Percentiles rank a stretch among this genome's conserved stretches.
These are phyloP conservation scores for Amoeboaphelidium protococcarum DNA, from an alignment of 371 early-diverging fungal genomes.

Conservation along the genomic window DNA sequence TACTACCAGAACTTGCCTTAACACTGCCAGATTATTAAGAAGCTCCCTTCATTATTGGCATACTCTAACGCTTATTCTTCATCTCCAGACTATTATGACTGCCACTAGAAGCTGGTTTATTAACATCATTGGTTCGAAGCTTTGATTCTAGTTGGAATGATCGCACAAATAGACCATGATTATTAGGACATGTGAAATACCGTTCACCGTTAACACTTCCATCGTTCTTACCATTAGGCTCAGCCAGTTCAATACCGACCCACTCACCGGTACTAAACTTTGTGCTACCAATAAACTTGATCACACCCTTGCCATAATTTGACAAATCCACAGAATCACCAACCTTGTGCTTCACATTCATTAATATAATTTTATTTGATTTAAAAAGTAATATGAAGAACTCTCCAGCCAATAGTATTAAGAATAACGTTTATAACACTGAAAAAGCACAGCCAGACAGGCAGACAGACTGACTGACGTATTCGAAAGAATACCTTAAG, in stretches of 20 bases:
- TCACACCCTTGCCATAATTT: too few relatives aligned
- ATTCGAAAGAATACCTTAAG: too few relatives aligned
- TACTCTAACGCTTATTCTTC: not conserved
- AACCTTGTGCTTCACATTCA: too few relatives aligned
- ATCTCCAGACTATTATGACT: not conserved
- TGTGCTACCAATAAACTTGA: too few relatives aligned
- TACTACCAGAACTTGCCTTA: not conserved
- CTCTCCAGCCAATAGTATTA: too few relatives aligned
- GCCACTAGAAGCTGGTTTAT: not conserved
- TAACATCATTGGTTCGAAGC: not conserved
- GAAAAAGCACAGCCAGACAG: too few relatives aligned
- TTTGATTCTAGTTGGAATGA: constrained; percentile 26
- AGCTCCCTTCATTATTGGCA: not conserved
- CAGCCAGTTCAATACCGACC: not conserved
- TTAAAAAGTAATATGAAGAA: too few relatives aligned
- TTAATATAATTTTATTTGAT: too few relatives aligned
- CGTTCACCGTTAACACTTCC: constrained; percentile 44
- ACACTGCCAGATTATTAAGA: not conserved
- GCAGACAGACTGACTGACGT: too few relatives aligned
- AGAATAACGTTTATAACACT: too few relatives aligned
- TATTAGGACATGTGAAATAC: constrained; percentile 45
- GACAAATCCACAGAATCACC: too few relatives aligned
- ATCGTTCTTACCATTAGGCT: constrained; percentile 35
- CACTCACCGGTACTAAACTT: not conserved
- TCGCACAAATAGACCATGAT: constrained; percentile 58